A percentile compares a stretch with the other conserved stretches of the same genome.
phyloP scores from a whole-genome alignment of 2,329 filamentous ascomycete species.

The Penicillium sp. region DNA sequence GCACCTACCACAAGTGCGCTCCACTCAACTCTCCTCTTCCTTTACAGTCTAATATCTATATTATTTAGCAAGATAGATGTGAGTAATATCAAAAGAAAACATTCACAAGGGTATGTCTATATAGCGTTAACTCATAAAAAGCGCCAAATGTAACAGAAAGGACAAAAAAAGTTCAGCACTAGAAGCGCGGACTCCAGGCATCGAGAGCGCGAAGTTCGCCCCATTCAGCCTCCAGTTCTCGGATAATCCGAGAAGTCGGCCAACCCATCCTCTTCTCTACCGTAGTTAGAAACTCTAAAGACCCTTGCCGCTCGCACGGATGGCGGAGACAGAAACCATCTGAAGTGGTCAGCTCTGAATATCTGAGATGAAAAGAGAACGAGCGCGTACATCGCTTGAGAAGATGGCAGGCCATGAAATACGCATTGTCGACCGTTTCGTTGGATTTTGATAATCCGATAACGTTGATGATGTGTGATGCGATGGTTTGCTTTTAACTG shows the following conservation, averaged over 20 bases:
- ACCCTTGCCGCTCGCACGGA: slow-evolving; percentile 33
- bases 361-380: too few relatives aligned
- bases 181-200: slow-evolving; percentile 12
- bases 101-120: background rate
- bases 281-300: slow-evolving; percentile 32
- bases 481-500: slow-evolving; percentile 32
- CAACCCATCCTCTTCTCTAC: slow-evolving; percentile 37
- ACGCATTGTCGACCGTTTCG: slow-evolving; percentile 40
- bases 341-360: slow-evolving; percentile 6
- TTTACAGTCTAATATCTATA: background rate
- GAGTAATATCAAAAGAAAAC: background rate
- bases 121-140: background rate
- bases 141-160: background rate
- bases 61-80: background rate
- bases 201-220: slow-evolving; percentile 30
- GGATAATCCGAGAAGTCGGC: slow-evolving; percentile 38
- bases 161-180: background rate
- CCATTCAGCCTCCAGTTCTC: slow-evolving; percentile 37
- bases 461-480: slow-evolving; percentile 34
- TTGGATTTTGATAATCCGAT: slow-evolving; percentile 41
- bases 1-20: too few relatives aligned
- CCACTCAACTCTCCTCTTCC: too few relatives aligned
- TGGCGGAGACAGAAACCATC: slow-evolving; percentile 40
- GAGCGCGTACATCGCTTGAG: slow-evolving; percentile 38
- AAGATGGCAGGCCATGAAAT: slow-evolving; percentile 40